Evolutionary conservation across 345 rosid species (phyloP), one percentile per base, ranked within the genome.

Genomic region (Ceriops zippeliana): DNA sequence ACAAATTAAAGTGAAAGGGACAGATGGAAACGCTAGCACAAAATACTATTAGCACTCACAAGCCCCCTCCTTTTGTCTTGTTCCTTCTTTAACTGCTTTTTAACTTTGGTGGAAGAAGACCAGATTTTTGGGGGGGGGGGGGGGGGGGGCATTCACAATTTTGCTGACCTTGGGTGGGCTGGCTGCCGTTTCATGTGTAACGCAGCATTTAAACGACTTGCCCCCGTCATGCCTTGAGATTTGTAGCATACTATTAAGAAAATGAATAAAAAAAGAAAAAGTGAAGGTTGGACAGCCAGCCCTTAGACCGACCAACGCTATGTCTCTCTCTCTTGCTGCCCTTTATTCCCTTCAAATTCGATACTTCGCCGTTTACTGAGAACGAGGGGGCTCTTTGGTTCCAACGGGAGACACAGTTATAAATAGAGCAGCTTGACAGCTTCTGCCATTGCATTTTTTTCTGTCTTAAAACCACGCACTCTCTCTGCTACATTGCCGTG

Each of bases 341-440:
- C 97, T 93, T 91, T 91, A 89, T 84, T 87, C 91, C 85, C 91
- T 89, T 86, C 90, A 87, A 89, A 86, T 80, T 79, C 67, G 76
- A 77, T 77, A 73, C 92, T 85, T 87, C 80, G 86, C 59, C 28
- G 92, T 85, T 83, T 82, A 74, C 81, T 76, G 76, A 86, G 81
- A 84, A 87, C 96, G 92, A 87, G 87, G 78, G 2, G 16, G 37
- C 13, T 75, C 71, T 76, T 69, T 74, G 70, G 68, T 75, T 80
- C 74, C 47, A 69, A 63, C 65, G 53, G 16, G 72, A 70, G 68
- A 72, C 72, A 76, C 67, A 42, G 17, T 42, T 13, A 42, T 42
- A 11, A 42, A 75, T 83, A 79, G 63, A 64, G 74, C 57, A 76
- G 68, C 56, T 73, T 61, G 53, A 66, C 69, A 72, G 52, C 75